Conservation (phyloP, 192 early-diverging fungal species). For the Entomortierella beljakovae region DNA sequence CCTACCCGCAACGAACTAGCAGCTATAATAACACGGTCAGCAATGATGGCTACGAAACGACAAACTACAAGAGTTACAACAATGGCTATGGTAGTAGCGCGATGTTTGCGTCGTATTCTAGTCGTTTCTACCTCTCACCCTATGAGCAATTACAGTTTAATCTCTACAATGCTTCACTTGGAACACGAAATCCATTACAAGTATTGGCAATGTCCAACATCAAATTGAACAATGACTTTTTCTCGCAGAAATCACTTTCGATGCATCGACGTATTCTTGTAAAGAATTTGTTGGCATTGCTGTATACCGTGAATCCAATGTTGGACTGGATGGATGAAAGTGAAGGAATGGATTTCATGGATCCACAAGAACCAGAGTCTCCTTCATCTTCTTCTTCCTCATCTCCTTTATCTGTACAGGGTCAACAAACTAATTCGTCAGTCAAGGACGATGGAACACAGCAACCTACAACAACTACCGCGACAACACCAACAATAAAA, state of each 20-base stretch:
- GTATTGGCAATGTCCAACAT: slow-evolving; percentile 32
- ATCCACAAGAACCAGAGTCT: too few species aligned
- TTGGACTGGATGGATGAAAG: background rate
- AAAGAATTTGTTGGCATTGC: slow-evolving; percentile 34
- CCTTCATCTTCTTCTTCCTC: too few species aligned
- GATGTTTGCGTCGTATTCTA: too few species aligned
- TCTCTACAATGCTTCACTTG: slow-evolving; percentile 16
- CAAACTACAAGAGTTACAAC: background rate
- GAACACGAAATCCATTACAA: slow-evolving; percentile 5
- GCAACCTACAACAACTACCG: too few species aligned
- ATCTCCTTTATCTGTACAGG: too few species aligned
- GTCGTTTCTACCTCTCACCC: background rate
- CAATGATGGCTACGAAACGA: too few species aligned
- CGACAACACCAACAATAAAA: too few species aligned
- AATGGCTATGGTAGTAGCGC: background rate
- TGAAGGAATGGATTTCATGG: background rate
- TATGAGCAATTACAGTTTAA: background rate
- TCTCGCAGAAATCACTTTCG: slow-evolving; percentile 27
- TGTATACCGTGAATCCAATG: slow-evolving; percentile 26
- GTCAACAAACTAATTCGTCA: too few species aligned
- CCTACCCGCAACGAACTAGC: background rate
- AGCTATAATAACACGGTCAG: background rate
- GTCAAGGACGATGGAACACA: too few species aligned
- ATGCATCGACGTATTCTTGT: slow-evolving; percentile 38
- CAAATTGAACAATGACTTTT: slow-evolving; percentile 41